Evolutionary conservation across 2,329 filamentous ascomycete genomes (phyloP), one percentile per base, ranked within the genome.

Genomic region (Bipolaris sorokiniana): DNA sequence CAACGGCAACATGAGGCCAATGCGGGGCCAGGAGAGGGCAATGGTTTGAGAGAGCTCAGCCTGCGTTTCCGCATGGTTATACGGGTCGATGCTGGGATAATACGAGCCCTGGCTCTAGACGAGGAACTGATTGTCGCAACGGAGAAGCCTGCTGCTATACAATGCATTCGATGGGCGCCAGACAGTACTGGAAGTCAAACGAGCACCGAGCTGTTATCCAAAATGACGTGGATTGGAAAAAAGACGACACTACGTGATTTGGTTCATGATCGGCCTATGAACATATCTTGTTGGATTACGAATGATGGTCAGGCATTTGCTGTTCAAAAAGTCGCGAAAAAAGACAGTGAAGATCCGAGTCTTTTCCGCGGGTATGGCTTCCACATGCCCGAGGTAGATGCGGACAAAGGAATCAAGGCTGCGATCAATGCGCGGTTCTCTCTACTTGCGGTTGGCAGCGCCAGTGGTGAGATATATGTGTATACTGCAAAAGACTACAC

Each of bases 61-160:
- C 84, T 99, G 47, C 90, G 92, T 10, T 99, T 99, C 77, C 87
- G 94, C 55, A 97, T 97, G 90, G 94, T 97, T 13, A 98, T 99
- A 71, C 96, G 96, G 74, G 92, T 99, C 16, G 95, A 99, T 77
- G 95, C 95, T 2, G 95, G 95, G 2, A 97, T 99, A 67, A 88
- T 88, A 65, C 91, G 88, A 69, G 92, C 91, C 10, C 80, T 98
- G 52, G 94, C 95, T 2, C 83, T 98, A 20, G 95, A 98, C 64
- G 91, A 97, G 54, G 95, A 98, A 76, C 81, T 99, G 38, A 83
- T 98, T 20, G 93, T 99, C 50, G 91, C 95, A 4, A 99, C 95
- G 0, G 83, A 87, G 55, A 97, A 95, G 71, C 95, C 95, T 3
- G 89, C 93, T 0, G 94, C 95, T n/a, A 87, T 98, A 15, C 95